These are phyloP conservation scores for Suillus occidentalis DNA, from an alignment of 768 basidiomycete species.

Conservation along the genomic window DNA sequence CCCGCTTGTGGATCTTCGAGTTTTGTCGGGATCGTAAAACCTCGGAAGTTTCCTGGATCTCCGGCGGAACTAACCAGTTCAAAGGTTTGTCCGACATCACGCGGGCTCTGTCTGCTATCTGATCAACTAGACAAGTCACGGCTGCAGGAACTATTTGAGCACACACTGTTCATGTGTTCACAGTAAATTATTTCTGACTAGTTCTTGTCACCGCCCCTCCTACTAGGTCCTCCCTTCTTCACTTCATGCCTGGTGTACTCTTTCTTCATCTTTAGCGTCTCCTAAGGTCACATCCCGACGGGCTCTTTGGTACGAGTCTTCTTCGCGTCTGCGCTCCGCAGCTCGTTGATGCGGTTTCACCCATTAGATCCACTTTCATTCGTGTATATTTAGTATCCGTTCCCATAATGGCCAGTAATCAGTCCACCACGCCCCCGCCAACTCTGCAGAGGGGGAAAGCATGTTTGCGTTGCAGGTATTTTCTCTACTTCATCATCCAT, in stretches of 20 bases:
- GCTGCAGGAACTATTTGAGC: slow-evolving; percentile 33
- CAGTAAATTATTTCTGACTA: slow-evolving; percentile 30
- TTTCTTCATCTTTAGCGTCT: slow-evolving; percentile 9
- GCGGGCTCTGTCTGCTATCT: slow-evolving; percentile 16
- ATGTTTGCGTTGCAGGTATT: slow-evolving; percentile 70
- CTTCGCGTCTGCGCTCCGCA: slow-evolving; percentile 4
- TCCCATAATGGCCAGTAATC: slow-evolving; percentile 37
- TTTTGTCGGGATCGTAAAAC: slow-evolving; percentile 4
- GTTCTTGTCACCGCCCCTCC: neutral
- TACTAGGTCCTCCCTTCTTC: neutral
- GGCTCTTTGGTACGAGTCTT: slow-evolving; percentile 11
- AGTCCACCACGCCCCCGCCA: slow-evolving; percentile 28
- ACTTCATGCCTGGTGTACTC: slow-evolving; percentile 32
- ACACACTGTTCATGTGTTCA: slow-evolving; percentile 27
- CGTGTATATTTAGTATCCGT: slow-evolving; percentile 37
- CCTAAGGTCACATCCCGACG: slow-evolving; percentile 9
- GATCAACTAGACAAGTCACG: slow-evolving; percentile 23
- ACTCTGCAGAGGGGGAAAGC: slow-evolving; percentile 69
- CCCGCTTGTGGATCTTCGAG: slow-evolving; percentile 12
- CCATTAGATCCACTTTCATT: slow-evolving; percentile 22
- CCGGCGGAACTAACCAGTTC: slow-evolving; percentile 11
- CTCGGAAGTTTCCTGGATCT: slow-evolving; percentile 16
- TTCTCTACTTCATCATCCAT: slow-evolving; percentile 12
- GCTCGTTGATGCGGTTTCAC: slow-evolving; percentile 5
- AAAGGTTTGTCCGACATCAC: slow-evolving; percentile 28